Percentiles rank a stretch among this genome's conserved stretches.
Evolutionary conservation across 2,329 filamentous ascomycete genomes (phyloP).

Genomic region (Xylaria arbuscula): DNA sequence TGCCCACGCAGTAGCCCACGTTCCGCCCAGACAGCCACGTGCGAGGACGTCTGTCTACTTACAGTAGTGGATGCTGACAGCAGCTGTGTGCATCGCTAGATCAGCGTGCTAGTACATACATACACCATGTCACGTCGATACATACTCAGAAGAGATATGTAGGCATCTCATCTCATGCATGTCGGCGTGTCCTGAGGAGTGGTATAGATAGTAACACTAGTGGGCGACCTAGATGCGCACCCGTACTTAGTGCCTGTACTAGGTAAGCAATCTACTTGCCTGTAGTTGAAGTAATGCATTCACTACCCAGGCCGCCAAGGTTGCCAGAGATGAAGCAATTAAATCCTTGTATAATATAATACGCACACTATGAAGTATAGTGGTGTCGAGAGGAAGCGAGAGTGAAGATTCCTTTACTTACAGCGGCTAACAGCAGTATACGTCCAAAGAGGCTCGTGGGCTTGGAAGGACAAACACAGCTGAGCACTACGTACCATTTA

Average conservation of each 20-base stretch:
- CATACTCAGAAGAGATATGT: slow-evolving; percentile 29
- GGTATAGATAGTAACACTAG: slow-evolving; percentile 21
- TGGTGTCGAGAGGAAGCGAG: neutral
- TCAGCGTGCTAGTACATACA: neutral
- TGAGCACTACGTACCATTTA: slow-evolving; percentile 2
- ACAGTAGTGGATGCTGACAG: slow-evolving; percentile 32
- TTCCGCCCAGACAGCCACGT: slow-evolving; percentile 26
- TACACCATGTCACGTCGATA: slow-evolving; percentile 1
- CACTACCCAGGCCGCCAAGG: slow-evolving; percentile 1
- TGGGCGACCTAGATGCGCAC: slow-evolving; percentile 2
- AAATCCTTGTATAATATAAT: slow-evolving; percentile 15
- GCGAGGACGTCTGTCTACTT: slow-evolving; percentile 20
- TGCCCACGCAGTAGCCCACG: slow-evolving; percentile 28
- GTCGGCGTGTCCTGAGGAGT: slow-evolving; percentile 31
- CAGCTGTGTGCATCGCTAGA: slow-evolving; percentile 11
- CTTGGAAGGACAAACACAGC: neutral
- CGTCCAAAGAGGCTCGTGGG: neutral
- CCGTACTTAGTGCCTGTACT: neutral
- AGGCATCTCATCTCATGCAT: too few relatives aligned
- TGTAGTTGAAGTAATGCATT: neutral
- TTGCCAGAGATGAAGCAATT: slow-evolving; percentile 23
- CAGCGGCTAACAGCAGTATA: neutral
- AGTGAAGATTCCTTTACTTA: neutral
- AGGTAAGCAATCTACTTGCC: slow-evolving; percentile 2
- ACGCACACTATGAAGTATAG: too few relatives aligned